A percentile compares a stretch with the other conserved stretches of the same genome.
Evolutionary conservation across 441 rosid species (phyloP).

Genomic region (Syzygium malaccense): DNA sequence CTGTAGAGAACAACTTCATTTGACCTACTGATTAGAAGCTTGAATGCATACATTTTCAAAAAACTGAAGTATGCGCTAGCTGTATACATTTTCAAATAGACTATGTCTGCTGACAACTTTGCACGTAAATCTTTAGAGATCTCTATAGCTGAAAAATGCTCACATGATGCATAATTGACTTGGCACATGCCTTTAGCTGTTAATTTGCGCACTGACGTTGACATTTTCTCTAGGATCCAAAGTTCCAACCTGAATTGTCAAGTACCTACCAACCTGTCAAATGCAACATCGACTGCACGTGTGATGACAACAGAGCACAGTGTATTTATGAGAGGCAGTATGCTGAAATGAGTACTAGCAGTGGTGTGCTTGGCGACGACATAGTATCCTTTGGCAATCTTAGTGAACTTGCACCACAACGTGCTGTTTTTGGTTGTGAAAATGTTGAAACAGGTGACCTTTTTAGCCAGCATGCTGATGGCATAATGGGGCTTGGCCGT

Average conservation of each 20-base stretch:
- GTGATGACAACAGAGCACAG: slow-evolving; percentile 48
- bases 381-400: slow-evolving; percentile 73
- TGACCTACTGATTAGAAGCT: neutral
- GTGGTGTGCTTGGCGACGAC: slow-evolving; percentile 85
- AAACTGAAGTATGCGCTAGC: neutral
- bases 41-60: neutral
- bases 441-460: slow-evolving; percentile 87
- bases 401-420: slow-evolving; percentile 68
- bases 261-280: slow-evolving; percentile 65
- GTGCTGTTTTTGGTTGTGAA: slow-evolving; percentile 88
- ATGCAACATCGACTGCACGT: slow-evolving; percentile 70
- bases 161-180: neutral
- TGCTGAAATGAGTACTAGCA: slow-evolving; percentile 89
- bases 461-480: slow-evolving; percentile 88
- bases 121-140: neutral
- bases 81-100: neutral
- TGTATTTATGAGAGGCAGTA: slow-evolving; percentile 88
- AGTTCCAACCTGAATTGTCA: slow-evolving; percentile 76
- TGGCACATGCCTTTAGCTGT: neutral
- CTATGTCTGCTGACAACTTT: neutral
- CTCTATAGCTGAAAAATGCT: neutral
- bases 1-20: neutral
- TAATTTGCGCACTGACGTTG: neutral
- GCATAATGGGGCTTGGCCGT: slow-evolving; percentile 88
- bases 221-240: slow-evolving; percentile 52